Base-by-base conservation (phyloP, 2,329 filamentous ascomycete genomes). In the Ustilaginoidea virens region DNA sequence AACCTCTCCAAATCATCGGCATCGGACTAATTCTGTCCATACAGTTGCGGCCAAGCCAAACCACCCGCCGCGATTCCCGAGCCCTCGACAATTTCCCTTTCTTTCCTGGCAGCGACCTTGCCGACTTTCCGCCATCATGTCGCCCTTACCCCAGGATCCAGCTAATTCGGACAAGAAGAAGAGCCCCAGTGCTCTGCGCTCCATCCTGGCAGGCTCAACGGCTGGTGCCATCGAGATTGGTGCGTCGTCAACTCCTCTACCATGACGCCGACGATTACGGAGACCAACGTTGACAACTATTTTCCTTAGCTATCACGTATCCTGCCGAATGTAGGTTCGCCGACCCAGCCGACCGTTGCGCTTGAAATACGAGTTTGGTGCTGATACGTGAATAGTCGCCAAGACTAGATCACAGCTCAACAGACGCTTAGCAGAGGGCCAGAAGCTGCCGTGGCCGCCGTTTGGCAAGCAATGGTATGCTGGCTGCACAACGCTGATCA, bases 391-490 rank as follows among this genome's bases (percentile, higher is more conserved):
- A 20, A 5, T 47, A 82, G 77, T 96, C 60, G 87, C 87, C 45
- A 96, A 96, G 63, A 96, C 90, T 30, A 69, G 90, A 42, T 81
- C 81, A 32, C 90, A 96, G 56, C 74, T 98, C 47, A 98, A 98
- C 55, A 74, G 78, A 41, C 73, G 76, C 43, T 64, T 96, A 45
- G 65, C 80, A 27, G 75, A 79, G 31, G 78, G 76, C 26, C 65
- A 92, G 62, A 94, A 92, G 61, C 69, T 94, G 17, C 85, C 87
- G 30, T 94, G 83, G 80, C 90, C 90, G 24, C 81, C 82, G 8
- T 96, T 96, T 47, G 90, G 90, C 27, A 64, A 59, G 43, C 83
- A 92, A 54, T 98, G 90, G 90, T 98, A 98, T 54, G 87, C 90
- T 9, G 90, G 90, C 21, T 98, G 90, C 60, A 96, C 90, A 26